These are phyloP conservation scores for Cladosporium sp. DNA, from an alignment of 2,329 filamentous ascomycete species.

Conservation along the genomic window DNA sequence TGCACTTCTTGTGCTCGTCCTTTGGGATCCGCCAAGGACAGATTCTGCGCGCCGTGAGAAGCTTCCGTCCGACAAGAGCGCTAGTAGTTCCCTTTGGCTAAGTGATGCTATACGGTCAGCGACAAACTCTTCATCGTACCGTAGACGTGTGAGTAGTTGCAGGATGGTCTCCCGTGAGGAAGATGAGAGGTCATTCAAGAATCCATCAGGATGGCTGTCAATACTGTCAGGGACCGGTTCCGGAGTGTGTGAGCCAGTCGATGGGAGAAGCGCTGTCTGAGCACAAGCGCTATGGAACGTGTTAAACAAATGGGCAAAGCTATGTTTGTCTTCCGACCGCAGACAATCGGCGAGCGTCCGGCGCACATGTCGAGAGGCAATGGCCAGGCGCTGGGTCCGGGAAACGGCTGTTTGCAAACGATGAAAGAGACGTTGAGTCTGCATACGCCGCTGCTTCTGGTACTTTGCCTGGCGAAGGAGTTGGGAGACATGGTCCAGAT, in stretches of 20 bases:
- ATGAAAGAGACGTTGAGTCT: slow-evolving; percentile 67
- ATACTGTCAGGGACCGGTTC: not conserved
- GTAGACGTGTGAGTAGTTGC: slow-evolving; percentile 71
- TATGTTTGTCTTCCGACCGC: slow-evolving; percentile 70
- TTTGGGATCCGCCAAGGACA: slow-evolving; percentile 57
- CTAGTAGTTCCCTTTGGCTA: slow-evolving; percentile 66
- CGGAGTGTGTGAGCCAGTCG: not conserved
- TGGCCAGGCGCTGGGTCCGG: slow-evolving; percentile 56
- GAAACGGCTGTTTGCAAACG: slow-evolving; percentile 69
- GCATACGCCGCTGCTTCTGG: slow-evolving; percentile 71
- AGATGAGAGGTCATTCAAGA: slow-evolving; percentile 64
- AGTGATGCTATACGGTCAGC: slow-evolving; percentile 74
- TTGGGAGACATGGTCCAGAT: slow-evolving; percentile 67
- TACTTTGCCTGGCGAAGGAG: slow-evolving; percentile 71
- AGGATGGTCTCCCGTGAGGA: slow-evolving; percentile 70
- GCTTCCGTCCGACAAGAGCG: slow-evolving; percentile 72
- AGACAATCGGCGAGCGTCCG: slow-evolving; percentile 73
- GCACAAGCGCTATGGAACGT: slow-evolving; percentile 68
- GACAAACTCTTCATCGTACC: slow-evolving; percentile 82
- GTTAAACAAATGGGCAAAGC: slow-evolving; percentile 67
- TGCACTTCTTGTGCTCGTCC: slow-evolving; percentile 40
- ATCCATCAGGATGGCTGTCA: slow-evolving; percentile 16
- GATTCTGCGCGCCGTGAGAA: slow-evolving; percentile 76
- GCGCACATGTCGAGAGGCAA: slow-evolving; percentile 44
- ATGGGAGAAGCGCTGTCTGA: slow-evolving; percentile 12